Evolutionary conservation across 441 rosid species (phyloP), one percentile per base, ranked within the genome.

Genomic region (Euphorbia celastroides): DNA sequence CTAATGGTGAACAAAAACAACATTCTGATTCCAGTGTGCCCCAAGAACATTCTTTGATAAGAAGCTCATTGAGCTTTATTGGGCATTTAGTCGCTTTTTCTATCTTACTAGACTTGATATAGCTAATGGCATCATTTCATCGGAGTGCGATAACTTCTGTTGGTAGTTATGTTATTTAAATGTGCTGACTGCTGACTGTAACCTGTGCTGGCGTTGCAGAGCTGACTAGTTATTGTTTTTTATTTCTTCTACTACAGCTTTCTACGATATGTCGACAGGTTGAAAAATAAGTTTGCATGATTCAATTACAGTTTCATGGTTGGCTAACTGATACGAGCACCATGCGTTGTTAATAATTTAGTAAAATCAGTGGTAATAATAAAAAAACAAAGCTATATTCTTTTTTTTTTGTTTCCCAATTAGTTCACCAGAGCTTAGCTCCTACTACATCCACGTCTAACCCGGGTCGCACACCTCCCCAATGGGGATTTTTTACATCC

Each of bases 171-270:
- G 19, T 34, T 44, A 10, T 52, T 30, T 52, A 8, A 9, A 26
- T 28, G 56, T 51, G 7, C 34, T 38, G 12, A n/a, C n/a, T n/a
- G n/a, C n/a, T n/a, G n/a, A 32, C 34, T 22, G 34, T 31, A 17
- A 42, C 31, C 7, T 62, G 10, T 10, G 12, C 28, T 22, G 52
- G 17, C 14, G 23, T 25, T 62, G 54, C 51, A 17, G 59, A 42
- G 36, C 46, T 25, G 57, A 44, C 44, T 14, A 34, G 11, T 64
- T n/a, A n/a, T 20, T 25, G 34, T 64, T 62, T 52, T 65, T 16
- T 13, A 19, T 30, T 66, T 60, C 36, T 57, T 46, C 28, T 28
- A 54, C 30, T 23, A 28, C 13, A 50, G 32, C 1, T 14, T 27
- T 44, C 28, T 27, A 26, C n/a, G n/a, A n/a, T n/a, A n/a, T n/a